Base-by-base conservation (phyloP, 305 asterid species). In the Solanum hybrid region DNA sequence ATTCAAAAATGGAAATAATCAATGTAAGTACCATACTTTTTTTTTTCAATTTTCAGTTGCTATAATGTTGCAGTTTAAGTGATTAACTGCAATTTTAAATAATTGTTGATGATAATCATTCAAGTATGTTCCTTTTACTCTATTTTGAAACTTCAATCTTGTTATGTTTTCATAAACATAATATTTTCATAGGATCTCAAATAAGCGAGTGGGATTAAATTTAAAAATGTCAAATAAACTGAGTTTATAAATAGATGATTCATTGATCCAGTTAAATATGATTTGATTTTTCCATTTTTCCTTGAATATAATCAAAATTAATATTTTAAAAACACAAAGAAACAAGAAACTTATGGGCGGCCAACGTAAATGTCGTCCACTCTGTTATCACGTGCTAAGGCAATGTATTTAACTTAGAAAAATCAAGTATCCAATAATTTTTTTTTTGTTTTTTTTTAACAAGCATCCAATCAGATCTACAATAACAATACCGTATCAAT, bases 201-300 rank as follows among this genome's bases (percentile, higher is more conserved):
- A 67, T 67, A 67, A 67, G 29, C 2, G 7, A 4, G 13, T 67
- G 6, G 3, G 12, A n/a, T n/a, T 67, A 11, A n/a, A 24, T 24
- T 67, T 67, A 2, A 67, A 0, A 67, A 67, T 67, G 0, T 69
- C 14, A 69, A 67, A 10, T 69, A 24, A 24, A 11, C 0, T 5
- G 28, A 69, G 6, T 69, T 69, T 10, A 24, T 24, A 24, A 24
- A n/a, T n/a, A 11, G 6, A n/a, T 1, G 3, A n/a, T n/a, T 69
- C 14, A 11, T 24, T 69, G 7, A 69, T 11, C 33, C 0, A 26
- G 3, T 69, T 24, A 69, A 69, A 69, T 24, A 6, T 69, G 29
- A 71, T 26, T 11, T 71, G 34, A 71, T 71, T 69, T 69, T 69
- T n/a, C 16, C 29, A 67, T n/a, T 69, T n/a, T 2, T 2, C 16